These are phyloP conservation scores for Xylariaceae sp. DNA, from an alignment of 2,329 filamentous ascomycete genomes.

Conservation along the genomic window DNA sequence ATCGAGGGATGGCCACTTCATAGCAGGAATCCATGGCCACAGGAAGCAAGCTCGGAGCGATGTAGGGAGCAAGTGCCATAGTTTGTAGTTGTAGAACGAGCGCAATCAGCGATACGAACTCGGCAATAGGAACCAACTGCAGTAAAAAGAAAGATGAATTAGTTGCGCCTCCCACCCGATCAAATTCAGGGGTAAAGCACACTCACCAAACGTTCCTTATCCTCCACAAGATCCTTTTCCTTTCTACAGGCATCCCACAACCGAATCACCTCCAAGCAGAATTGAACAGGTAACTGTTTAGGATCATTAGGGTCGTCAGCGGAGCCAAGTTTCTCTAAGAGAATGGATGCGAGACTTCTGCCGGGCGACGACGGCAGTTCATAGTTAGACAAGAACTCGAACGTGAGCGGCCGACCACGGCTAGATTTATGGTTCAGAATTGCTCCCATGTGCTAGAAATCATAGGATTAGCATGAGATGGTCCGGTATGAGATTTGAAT, in stretches of 20 bases:
- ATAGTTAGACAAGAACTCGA: conserved; percentile 63
- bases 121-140: conserved; percentile 57
- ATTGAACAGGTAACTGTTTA: conserved; percentile 55
- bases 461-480: conserved; percentile 22
- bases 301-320: conserved; percentile 47
- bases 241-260: conserved; percentile 64
- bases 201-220: conserved; percentile 20
- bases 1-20: conserved; percentile 52
- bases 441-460: conserved; percentile 51
- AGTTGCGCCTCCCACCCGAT: background rate
- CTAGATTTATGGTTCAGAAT: conserved; percentile 58
- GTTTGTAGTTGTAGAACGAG: conserved; percentile 61
- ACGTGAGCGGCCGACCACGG: conserved; percentile 53
- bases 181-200: conserved; percentile 13
- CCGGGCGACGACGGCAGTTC: conserved; percentile 58
- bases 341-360: conserved; percentile 59
- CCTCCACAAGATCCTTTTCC: conserved; percentile 40
- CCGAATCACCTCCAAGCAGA: conserved; percentile 58
- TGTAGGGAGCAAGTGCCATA: conserved; percentile 50
- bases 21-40: conserved; percentile 56
- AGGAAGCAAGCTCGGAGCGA: conserved; percentile 53
- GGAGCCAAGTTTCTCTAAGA: conserved; percentile 61
- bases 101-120: conserved; percentile 59
- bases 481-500: background rate
- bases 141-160: background rate